Conservation (phyloP, 352 stramenopile genomes). For the Aphanomyces astaci region DNA sequence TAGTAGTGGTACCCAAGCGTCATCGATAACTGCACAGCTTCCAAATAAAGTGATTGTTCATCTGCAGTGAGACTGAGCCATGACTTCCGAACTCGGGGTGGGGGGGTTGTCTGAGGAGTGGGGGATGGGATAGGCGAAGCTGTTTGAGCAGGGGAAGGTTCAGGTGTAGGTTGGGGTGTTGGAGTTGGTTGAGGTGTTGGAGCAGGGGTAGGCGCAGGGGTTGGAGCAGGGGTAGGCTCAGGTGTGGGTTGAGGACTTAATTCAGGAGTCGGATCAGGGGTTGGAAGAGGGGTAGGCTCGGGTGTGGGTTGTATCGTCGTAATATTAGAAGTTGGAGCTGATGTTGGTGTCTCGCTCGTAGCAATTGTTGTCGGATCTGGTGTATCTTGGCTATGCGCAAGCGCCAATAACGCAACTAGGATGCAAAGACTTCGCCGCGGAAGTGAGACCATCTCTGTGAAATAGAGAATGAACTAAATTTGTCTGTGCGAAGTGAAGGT, state of each 20-base stretch:
- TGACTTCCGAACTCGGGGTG: conserved; percentile 34
- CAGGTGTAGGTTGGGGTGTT: background rate
- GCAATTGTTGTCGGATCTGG: background rate
- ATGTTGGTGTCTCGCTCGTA: background rate
- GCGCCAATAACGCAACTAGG: background rate
- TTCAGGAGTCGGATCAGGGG: background rate
- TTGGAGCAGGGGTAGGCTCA: background rate
- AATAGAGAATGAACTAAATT: background rate
- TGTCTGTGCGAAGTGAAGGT: background rate
- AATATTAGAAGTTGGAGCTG: background rate
- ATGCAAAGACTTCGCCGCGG: background rate
- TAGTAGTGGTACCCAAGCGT: conserved; percentile 38
- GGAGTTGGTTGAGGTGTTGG: background rate
- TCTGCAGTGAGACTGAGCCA: conserved; percentile 32
- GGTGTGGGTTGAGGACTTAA: background rate
- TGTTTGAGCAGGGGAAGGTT: background rate
- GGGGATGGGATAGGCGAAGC: background rate
- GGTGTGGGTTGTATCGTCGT: background rate
- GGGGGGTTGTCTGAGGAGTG: conserved; percentile 23
- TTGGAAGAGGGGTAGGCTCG: background rate
- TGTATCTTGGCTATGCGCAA: background rate
- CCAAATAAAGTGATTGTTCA: conserved; percentile 40
- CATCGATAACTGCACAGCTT: conserved; percentile 49
- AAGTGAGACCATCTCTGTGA: background rate
- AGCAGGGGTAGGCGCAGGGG: background rate